Conservation (phyloP, 768 basidiomycete species). For the Omphalotus guepiniiformis region DNA sequence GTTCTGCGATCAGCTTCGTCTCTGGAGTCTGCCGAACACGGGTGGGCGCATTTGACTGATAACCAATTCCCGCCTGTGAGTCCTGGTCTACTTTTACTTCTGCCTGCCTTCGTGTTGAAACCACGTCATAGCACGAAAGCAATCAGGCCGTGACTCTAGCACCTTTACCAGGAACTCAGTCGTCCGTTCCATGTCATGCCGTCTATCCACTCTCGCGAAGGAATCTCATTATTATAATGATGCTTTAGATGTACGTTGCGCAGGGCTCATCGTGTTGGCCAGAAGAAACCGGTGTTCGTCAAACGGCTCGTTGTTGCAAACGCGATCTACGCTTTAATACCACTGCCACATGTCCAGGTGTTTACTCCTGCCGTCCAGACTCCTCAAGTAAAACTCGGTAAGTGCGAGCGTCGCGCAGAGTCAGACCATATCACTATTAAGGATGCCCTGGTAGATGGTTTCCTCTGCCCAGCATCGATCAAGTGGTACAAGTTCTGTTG, state of each 20-base stretch:
- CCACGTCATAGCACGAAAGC: constrained; percentile 9
- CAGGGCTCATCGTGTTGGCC: constrained; percentile 68
- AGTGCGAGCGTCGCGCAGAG: constrained; percentile 8
- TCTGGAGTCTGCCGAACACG: constrained; percentile 31
- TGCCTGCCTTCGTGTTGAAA: no score
- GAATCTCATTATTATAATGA: not conserved
- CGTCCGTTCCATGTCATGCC: constrained; percentile 34
- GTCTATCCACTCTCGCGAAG: not conserved
- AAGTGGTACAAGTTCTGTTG: no score
- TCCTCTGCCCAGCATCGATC: no score
- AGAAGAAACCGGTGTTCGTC: constrained; percentile 63
- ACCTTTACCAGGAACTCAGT: constrained; percentile 24
- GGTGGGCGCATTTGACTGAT: constrained; percentile 32
- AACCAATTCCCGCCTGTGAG: constrained; percentile 27
- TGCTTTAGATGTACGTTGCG: constrained; percentile 25
- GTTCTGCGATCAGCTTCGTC: constrained; percentile 36
- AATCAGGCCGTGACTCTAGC: constrained; percentile 51
- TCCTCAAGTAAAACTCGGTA: constrained; percentile 62
- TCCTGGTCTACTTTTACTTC: not conserved
- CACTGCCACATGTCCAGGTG: no score
- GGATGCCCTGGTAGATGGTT: no score
- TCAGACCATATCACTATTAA: no score
- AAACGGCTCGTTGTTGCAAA: constrained; percentile 63
- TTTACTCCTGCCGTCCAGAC: no score
- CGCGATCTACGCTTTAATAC: constrained; percentile 45